These are phyloP conservation scores for Blastobotrys raffinosifermentans DNA, from an alignment of 1,139 yeast species.

Conservation along the genomic window DNA sequence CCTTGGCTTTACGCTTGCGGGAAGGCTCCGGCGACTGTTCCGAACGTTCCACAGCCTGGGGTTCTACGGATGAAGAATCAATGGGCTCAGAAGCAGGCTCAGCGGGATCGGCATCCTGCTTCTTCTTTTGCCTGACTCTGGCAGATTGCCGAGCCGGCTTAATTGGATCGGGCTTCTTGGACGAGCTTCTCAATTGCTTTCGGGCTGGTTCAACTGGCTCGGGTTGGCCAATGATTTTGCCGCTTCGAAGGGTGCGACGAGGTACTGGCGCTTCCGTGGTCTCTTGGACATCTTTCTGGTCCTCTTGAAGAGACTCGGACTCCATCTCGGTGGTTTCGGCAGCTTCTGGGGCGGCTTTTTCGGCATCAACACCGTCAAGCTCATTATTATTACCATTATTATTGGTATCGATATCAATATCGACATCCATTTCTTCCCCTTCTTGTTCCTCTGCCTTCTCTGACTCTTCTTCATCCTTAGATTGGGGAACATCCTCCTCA, in stretches of 20 bases:
- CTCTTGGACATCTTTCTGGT: too few relatives aligned
- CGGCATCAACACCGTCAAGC: not conserved
- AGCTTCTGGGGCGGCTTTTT: not conserved
- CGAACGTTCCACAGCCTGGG: too few relatives aligned
- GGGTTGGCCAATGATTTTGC: not conserved
- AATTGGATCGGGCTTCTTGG: not conserved
- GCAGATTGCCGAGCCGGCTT: too few relatives aligned
- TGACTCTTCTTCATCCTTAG: not conserved
- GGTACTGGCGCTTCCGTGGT: too few relatives aligned
- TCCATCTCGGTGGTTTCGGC: too few relatives aligned
- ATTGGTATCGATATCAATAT: not conserved
- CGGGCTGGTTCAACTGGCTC: not conserved
- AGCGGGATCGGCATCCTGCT: too few relatives aligned
- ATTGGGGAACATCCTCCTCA: not conserved
- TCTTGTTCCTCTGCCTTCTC: constrained; percentile 3
- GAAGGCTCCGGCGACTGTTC: too few relatives aligned
- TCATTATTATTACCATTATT: constrained; percentile 4
- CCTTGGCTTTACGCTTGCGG: too few relatives aligned
- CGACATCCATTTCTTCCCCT: not conserved
- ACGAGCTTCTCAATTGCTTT: too few relatives aligned
- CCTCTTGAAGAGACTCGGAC: not conserved
- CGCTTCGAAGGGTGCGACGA: constrained; percentile 1
- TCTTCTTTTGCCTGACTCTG: not conserved
- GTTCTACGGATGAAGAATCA: too few relatives aligned
- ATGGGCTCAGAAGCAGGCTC: not conserved